Evolutionary conservation across 176 grass and related monocot genomes (phyloP), one percentile per base, ranked within the genome.

Genomic region (Saccharum officinarum): DNA sequence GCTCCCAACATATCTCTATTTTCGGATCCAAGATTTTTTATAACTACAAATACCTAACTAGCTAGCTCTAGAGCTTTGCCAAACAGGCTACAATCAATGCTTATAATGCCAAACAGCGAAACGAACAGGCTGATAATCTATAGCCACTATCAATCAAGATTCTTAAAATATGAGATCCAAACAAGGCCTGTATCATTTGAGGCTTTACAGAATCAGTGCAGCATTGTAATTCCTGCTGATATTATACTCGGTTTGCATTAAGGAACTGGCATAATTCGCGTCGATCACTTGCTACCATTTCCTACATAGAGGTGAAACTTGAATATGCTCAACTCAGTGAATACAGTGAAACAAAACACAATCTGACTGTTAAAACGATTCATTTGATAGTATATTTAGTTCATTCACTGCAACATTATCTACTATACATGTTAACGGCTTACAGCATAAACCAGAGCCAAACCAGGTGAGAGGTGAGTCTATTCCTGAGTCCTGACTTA

Each of bases 401-500:
- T 23, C 47, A 68, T 18, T 37, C 31, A 55, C 37, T 76, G 62
- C 59, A 60, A 50, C 40, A 57, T 6, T 41, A 61, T 83, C 37
- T 45, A 61, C 69, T 80, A 34, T 34, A 64, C 59, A 86, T 23
- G 67, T 82, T 37, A 67, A 67, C 28, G 12, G 34, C 26, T 73
- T 71, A 82, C 83, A 82, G 1, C 31, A 46, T 66, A 17, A 60
- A 79, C 49, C 37, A 65, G 79, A 38, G 79, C 67, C 55, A 64
- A 82, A 67, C 79, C 67, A 73, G 55, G 73, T 57, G 66, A 60
- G 23, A 67, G 55, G 73, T 46, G 66, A 49, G 25, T 70, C n/a
- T 12, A 67, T 49, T 77, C 75, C 81, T 79, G 79, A 44, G 26
- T 71, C 80, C 80, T 79, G 28, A 36, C 59, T 83, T 61, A 23